A percentile compares a stretch with the other conserved stretches of the same genome.
Evolutionary conservation across 164 flowering plant genomes (phyloP).

Genomic region (Tinospora cordifolia): DNA sequence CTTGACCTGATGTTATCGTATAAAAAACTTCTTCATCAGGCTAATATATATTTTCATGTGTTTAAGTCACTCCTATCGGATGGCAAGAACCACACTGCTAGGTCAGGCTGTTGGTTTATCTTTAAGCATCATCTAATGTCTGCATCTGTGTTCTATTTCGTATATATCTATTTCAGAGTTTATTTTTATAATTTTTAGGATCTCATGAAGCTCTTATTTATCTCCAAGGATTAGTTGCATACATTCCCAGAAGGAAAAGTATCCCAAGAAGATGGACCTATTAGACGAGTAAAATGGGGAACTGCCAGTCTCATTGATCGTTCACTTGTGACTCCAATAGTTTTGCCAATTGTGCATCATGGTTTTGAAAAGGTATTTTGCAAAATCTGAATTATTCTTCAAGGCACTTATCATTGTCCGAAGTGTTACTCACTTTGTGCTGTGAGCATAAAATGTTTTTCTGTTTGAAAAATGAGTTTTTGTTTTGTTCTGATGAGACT

Average conservation of each 20-base stretch:
- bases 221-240: slow-evolving; percentile 59
- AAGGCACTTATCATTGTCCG: background rate
- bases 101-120: background rate
- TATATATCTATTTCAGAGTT: slow-evolving; percentile 5
- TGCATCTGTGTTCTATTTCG: background rate
- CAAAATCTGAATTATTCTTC: background rate
- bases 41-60: background rate
- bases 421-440: background rate
- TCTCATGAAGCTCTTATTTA: slow-evolving; percentile 17
- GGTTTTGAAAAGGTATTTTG: slow-evolving; percentile 73
- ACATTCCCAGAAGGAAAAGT: slow-evolving; percentile 96
- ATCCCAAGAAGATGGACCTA: slow-evolving; percentile 67
- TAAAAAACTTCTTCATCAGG: background rate
- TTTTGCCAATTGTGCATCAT: slow-evolving; percentile 81
- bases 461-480: background rate
- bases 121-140: background rate
- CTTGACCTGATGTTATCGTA: background rate
- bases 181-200: slow-evolving; percentile 6
- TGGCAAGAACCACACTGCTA: background rate
- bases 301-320: slow-evolving; percentile 93
- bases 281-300: slow-evolving; percentile 92
- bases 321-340: slow-evolving; percentile 78
- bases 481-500: background rate
- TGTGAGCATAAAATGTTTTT: background rate
- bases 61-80: background rate